Evolutionary conservation across 176 grass and related monocot genomes (phyloP), one percentile per base, ranked within the genome.

Genomic region (Puya raimondii): DNA sequence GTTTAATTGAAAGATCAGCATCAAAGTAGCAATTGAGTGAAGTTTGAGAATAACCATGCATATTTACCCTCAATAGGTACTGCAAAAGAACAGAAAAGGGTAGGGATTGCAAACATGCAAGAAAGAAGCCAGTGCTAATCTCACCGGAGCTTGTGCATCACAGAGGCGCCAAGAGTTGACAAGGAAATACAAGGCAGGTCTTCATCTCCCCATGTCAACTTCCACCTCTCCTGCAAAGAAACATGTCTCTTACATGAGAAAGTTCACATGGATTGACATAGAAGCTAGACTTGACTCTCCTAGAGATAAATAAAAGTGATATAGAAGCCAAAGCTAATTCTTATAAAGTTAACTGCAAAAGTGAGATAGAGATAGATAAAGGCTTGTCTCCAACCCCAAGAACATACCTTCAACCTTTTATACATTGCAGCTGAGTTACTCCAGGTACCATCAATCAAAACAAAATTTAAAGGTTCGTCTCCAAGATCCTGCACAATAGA

Each of bases 341-440:
- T 42, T 7, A 6, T 42, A 42, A 42, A 42, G 33, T 42, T 42
- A 7, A 50, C 23, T 68, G 23, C 21, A 76, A 49, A 25, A 42
- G 33, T 42, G 33, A 42, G 33, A 42, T 7, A 42, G 33, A 42
- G 33, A 42, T 42, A 42, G 33, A 42, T 6, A 42, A 42, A 42
- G 33, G 33, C 4, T 42, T 5, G 33, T 42, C 16, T 18, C 56
- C 54, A 59, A 61, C 16, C 17, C 56, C 21, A 7, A 42, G 21
- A 58, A 27, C 52, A 59, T 81, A 96, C 92, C 88, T 91, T 96
- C 68, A 96, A 48, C 68, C 92, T 88, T 89, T 74, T 91, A 77
- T 89, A 91, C 65, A 96, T 80, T 74, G 92, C 92, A 78, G 92
- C 75, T 80, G 92, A 96, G 77, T 96, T 96, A 77, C 84, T 87